Evolutionary conservation across 768 basidiomycete genomes (phyloP).

Genomic region (Agaricus blazei): DNA sequence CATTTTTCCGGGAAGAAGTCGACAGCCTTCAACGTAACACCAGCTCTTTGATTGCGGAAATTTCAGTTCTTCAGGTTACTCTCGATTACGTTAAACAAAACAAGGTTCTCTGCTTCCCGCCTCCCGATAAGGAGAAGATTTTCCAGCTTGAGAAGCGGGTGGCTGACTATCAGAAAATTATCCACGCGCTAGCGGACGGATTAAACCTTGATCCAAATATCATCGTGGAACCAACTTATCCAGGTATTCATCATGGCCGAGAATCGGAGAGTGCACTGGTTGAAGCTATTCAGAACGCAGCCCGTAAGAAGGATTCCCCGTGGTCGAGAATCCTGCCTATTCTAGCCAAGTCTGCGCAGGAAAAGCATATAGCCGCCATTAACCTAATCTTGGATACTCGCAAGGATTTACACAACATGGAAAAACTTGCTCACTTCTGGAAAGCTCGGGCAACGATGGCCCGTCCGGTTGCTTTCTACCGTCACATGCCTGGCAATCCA

Average conservation of each 20-base stretch:
- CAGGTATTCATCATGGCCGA: conserved; percentile 22
- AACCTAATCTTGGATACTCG: conserved; percentile 38
- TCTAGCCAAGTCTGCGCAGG: conserved; percentile 24
- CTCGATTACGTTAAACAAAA: neutral
- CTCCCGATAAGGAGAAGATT: neutral
- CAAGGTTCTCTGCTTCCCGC: neutral
- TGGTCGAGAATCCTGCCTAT: conserved; percentile 38
- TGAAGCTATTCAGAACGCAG: conserved; percentile 37
- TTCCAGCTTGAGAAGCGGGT: conserved; percentile 2
- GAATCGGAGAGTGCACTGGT: conserved; percentile 37
- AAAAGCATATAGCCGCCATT: conserved; percentile 40
- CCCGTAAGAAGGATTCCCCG: conserved; percentile 27
- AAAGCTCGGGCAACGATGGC: conserved; percentile 32
- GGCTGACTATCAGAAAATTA: conserved; percentile 19
- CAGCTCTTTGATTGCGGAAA: neutral
- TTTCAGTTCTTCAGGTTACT: neutral
- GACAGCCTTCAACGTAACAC: neutral
- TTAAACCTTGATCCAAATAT: conserved; percentile 27
- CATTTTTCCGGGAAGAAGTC: neutral
- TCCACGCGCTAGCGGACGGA: conserved; percentile 28
- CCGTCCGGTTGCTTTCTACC: conserved; percentile 26
- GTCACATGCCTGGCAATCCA: neutral
- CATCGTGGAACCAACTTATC: conserved; percentile 18
- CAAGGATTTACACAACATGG: conserved; percentile 33
- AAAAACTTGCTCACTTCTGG: conserved; percentile 36